These are phyloP conservation scores for Aegilops umbellulata DNA, from an alignment of 176 grass and related monocot species.

Conservation along the genomic window DNA sequence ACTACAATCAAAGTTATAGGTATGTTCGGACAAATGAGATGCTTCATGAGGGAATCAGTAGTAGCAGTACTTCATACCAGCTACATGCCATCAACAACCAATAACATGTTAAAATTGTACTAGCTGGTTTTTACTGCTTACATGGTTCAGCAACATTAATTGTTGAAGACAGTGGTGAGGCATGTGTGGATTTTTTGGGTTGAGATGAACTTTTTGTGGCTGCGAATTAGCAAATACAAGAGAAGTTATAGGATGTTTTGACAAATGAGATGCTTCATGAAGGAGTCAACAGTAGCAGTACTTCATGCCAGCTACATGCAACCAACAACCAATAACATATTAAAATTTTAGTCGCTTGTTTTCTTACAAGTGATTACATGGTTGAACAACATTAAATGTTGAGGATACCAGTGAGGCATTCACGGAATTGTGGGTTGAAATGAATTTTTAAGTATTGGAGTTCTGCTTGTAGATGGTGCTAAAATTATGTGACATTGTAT, in stretches of 20 bases:
- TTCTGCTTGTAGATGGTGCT: background rate
- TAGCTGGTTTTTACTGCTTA: slow-evolving; percentile 15
- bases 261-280: background rate
- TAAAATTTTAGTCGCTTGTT: background rate
- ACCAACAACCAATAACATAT: background rate
- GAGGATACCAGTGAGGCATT: background rate
- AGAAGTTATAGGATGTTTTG: background rate
- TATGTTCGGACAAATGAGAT: slow-evolving; percentile 14
- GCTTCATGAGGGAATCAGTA: slow-evolving; percentile 18
- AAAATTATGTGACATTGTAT: background rate
- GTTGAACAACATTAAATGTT: background rate
- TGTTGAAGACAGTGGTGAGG: slow-evolving; percentile 1
- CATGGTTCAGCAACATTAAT: slow-evolving; percentile 21
- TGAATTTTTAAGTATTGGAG: slow-evolving; percentile 7
- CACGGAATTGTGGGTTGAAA: background rate
- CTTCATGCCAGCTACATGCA: slow-evolving; percentile 7
- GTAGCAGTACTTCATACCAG: background rate
- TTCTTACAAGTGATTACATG: background rate
- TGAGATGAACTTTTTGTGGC: slow-evolving; percentile 5
- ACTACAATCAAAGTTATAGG: slow-evolving; percentile 15
- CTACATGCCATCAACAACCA: slow-evolving; percentile 5
- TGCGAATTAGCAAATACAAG: background rate
- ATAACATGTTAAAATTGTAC: slow-evolving; percentile 18
- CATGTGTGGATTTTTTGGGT: slow-evolving; percentile 10
- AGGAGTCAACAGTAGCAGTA: background rate